Evolutionary conservation across 2,329 filamentous ascomycete genomes (phyloP), one percentile per base, ranked within the genome.

Genomic region (Ceratocystis lukuohia): DNA sequence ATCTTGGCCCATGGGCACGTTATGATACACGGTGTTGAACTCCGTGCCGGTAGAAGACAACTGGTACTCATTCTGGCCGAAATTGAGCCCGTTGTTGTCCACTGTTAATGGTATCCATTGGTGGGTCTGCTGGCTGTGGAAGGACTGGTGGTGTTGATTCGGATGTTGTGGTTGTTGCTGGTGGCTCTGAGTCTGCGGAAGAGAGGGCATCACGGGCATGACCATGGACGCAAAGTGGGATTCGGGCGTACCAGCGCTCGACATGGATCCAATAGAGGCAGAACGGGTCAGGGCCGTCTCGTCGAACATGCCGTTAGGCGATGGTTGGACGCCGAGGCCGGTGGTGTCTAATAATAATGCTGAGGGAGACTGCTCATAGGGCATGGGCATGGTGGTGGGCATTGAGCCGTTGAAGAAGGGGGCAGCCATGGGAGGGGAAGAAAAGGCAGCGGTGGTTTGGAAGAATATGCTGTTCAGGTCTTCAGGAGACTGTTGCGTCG

Each of bases 51-150:
- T 37, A n/a, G 53, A 57, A 17, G 56, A 28, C 28, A 59, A 15
- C 37, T 64, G 72, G 70, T 79, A 79, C 68, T 82, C 80, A 62
- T 84, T 81, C 73, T 83, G 78, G 71, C 74, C 74, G n/a, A 59
- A 59, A 30, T 30, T 59, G 28, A 59, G 56, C 12, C 56, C 17
- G 28, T 59, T 59, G 56, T 17, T n/a, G 56, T 25, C 30, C 12
- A n/a, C 28, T 15, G 8, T 33, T 41, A 73, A 84, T 62, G 81
- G 76, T 71, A 88, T 84, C 67, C 83, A 80, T 8, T 44, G 61
- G 25, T 62, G 61, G 66, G 76, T 73, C 65, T 77, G 82, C 50
- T 80, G 76, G 70, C 82, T 77, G 73, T 81, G 81, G 67, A 79
- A 78, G 72, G 79, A 77, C 68, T 81, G 61, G 61, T 63, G 61